Base-by-base conservation (phyloP, 306 rosid genomes). In the Styphnolobium japonicum region DNA sequence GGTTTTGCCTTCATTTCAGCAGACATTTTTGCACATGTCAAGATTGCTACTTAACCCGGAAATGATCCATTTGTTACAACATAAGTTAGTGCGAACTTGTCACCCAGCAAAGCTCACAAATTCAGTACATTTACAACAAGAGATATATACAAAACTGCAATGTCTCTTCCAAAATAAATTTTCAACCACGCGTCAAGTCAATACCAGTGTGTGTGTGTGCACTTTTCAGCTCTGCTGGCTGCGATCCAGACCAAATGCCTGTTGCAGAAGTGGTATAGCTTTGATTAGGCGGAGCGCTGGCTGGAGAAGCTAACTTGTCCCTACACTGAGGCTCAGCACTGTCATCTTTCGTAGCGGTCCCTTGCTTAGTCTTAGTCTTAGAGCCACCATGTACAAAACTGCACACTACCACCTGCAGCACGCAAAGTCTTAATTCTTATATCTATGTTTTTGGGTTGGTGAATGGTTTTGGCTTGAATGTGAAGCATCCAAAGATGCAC, bases 101-200 rank as follows among this genome's bases (percentile, higher is more conserved):
- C 72, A 82, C 52, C 82, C 83, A 22, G 40, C 67, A 58, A 48
- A 2, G 12, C 5, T 79, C 82, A 80, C 84, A 82, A 81, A 77
- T 82, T 78, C 79, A 42, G 76, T 71, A 82, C 83, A 86, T 94
- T 81, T 89, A 88, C 98, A 89, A 83, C 89, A 80, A 84, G 83
- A 89, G 83, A 83, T 82, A 80, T 85, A 85, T 88, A 92, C 94
- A 91, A 88, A 91, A 83, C 86, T 73, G 84, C 83, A 87, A 87
- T 82, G 85, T 84, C 88, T 86, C 85, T 89, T 79, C 81, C 83
- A 69, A 78, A 66, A 79, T 60, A 72, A 77, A 67, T 64, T 22
- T 75, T 91, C 90, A 93, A 36, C 98, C 98, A 6, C 96, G 96
- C 52, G 80, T 96, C 92, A 93, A 83, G 89, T 96, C 99, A 56